These are phyloP conservation scores for Pistacia integerrima DNA, from an alignment of 345 rosid genomes.

Conservation along the genomic window DNA sequence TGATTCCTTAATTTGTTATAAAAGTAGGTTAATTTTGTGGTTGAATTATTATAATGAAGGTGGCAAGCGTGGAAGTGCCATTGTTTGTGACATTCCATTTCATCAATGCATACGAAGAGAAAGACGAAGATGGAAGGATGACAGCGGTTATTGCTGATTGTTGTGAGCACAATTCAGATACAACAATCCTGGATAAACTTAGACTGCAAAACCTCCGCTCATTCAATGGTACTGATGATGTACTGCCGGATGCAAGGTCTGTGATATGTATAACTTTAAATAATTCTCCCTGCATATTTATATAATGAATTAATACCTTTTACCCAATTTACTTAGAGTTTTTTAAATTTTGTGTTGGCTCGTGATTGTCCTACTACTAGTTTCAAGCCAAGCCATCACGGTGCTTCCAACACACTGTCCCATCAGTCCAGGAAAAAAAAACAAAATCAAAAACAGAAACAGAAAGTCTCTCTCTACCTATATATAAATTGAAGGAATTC, in stretches of 20 bases:
- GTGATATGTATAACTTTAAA: not conserved
- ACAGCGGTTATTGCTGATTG: constrained; percentile 77
- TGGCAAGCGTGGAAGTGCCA: constrained; percentile 94
- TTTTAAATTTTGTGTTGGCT: not conserved
- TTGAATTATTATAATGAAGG: constrained; percentile 39
- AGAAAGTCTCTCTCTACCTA: no score
- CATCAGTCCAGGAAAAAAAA: not conserved
- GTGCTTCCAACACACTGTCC: not conserved
- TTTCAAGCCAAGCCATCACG: not conserved
- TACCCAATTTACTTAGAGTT: not conserved
- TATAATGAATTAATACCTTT: no score
- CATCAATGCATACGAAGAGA: constrained; percentile 92
- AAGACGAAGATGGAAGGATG: constrained; percentile 74
- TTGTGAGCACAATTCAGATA: constrained; percentile 83
- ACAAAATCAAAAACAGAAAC: no score
- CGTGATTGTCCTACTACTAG: not conserved
- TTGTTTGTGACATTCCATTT: constrained; percentile 84
- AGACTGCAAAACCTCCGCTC: constrained; percentile 78
- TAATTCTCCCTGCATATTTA: no score
- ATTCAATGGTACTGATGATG: constrained; percentile 48
- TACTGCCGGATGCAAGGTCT: constrained; percentile 87
- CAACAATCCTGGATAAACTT: constrained; percentile 75
- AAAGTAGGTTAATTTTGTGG: no score
- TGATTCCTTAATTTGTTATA: not conserved
- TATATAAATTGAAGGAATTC: not conserved